Conservation (phyloP, 441 rosid species). For the Bocquillonia castaneifolia region DNA sequence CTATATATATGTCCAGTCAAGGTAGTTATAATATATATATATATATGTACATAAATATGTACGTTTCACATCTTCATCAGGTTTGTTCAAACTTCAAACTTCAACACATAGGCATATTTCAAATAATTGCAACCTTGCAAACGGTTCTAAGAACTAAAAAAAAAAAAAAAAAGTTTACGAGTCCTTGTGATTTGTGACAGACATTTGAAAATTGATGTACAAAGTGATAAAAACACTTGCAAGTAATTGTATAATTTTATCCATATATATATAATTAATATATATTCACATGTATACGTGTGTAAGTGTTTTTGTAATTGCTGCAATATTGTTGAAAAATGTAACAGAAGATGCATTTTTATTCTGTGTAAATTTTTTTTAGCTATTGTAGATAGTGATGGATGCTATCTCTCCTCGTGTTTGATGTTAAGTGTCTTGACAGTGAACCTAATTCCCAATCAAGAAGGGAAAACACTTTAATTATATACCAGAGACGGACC, state of each 20-base stretch:
- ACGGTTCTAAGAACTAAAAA: not conserved
- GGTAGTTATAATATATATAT: not conserved
- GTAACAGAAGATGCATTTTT: too few relatives aligned
- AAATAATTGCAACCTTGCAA: not conserved
- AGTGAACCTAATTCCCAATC: not conserved
- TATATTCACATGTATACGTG: too few relatives aligned
- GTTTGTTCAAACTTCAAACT: not conserved
- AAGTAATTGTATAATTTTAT: not conserved
- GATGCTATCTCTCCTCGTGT: not conserved
- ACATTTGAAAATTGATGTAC: not conserved
- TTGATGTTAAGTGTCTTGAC: not conserved
- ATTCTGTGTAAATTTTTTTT: not conserved
- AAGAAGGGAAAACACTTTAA: too few relatives aligned
- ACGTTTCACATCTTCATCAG: not conserved
- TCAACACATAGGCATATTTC: too few relatives aligned
- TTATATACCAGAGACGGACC: too few relatives aligned
- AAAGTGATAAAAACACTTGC: not conserved
- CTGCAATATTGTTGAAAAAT: too few relatives aligned
- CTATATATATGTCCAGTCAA: not conserved
- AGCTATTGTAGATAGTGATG: not conserved
- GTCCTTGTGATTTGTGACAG: constrained; percentile 5
- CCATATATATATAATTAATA: not conserved
- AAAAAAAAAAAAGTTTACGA: too few relatives aligned
- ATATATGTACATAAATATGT: not conserved
- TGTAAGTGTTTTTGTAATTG: too few relatives aligned